Conservation (phyloP, 345 rosid genomes). For the Brassica napus region DNA sequence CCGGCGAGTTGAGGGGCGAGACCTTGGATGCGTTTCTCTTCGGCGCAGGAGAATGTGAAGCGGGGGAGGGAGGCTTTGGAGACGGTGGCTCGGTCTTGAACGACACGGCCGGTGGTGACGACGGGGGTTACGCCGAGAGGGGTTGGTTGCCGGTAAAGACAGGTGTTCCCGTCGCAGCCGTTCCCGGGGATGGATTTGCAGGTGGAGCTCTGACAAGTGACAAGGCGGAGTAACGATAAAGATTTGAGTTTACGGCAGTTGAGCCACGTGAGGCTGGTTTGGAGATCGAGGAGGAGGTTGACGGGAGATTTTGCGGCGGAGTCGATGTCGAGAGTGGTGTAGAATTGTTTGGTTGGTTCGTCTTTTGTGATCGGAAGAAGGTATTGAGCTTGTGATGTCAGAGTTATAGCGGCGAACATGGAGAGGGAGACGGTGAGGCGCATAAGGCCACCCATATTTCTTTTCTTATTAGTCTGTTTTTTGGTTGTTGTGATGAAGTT, state of each 20-base stretch:
- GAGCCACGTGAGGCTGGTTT: conserved; percentile 28
- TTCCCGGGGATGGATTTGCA: conserved; percentile 23
- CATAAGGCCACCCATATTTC: conserved; percentile 7
- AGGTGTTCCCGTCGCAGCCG: neutral
- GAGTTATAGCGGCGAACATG: conserved; percentile 4
- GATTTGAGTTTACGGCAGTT: conserved; percentile 29
- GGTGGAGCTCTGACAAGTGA: conserved; percentile 24
- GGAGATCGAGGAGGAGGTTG: conserved; percentile 35
- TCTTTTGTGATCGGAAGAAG: conserved; percentile 49
- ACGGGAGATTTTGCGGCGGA: conserved; percentile 28
- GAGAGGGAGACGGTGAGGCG: neutral
- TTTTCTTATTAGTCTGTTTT: neutral
- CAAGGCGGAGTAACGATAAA: conserved; percentile 18
- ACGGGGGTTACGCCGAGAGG: conserved; percentile 4
- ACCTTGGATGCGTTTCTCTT: neutral
- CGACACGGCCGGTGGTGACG: conserved; percentile 27
- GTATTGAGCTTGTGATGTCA: conserved; percentile 1
- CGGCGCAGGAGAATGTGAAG: conserved; percentile 32
- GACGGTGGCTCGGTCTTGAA: conserved; percentile 21
- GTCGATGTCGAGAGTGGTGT: conserved; percentile 41
- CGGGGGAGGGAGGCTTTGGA: neutral
- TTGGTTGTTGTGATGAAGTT: neutral
- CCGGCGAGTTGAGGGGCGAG: conserved; percentile 27
- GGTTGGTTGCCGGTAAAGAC: conserved; percentile 15
- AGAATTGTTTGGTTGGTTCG: conserved; percentile 43